These are phyloP conservation scores for Floccularia luteovirens DNA, from an alignment of 768 basidiomycete genomes.

Conservation along the genomic window DNA sequence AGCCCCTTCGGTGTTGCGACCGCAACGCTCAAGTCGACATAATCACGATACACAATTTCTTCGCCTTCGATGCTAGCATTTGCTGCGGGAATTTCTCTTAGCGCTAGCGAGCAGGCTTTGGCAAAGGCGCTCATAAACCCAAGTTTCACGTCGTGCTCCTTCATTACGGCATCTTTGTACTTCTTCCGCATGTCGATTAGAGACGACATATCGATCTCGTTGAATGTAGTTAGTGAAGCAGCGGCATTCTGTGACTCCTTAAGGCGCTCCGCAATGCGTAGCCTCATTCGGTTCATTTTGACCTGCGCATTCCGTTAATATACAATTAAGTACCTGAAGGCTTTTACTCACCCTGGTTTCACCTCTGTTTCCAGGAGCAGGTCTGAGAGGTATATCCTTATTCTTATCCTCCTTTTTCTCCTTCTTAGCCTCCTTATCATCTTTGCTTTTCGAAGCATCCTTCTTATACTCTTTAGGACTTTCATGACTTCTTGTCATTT, in stretches of 20 bases:
- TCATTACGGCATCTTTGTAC: slow-evolving; percentile 89
- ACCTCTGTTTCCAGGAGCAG: slow-evolving; percentile 46
- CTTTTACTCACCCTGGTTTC: slow-evolving; percentile 71
- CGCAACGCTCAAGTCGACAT: slow-evolving; percentile 90
- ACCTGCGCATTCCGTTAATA: slow-evolving; percentile 39
- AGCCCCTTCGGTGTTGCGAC: slow-evolving; percentile 97
- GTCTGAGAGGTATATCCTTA: slow-evolving; percentile 18
- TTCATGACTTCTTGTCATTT: slow-evolving; percentile 18
- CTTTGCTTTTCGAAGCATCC: slow-evolving; percentile 25
- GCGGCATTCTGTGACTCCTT: slow-evolving; percentile 98
- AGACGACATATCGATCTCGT: slow-evolving; percentile 99
- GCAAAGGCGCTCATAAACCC: slow-evolving; percentile 99
- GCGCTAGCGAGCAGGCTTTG: slow-evolving; percentile 72
- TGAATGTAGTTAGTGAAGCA: slow-evolving; percentile 96
- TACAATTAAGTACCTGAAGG: slow-evolving; percentile 1
- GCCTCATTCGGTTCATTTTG: slow-evolving; percentile 98
- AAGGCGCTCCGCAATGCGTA: slow-evolving; percentile 93
- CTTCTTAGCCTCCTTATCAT: slow-evolving; percentile 20
- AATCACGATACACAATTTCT: slow-evolving; percentile 88
- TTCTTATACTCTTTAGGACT: slow-evolving; percentile 21
- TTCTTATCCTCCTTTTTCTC: slow-evolving; percentile 8
- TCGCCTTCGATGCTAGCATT: slow-evolving; percentile 95
- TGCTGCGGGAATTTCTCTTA: slow-evolving; percentile 88
- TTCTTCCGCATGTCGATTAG: slow-evolving; percentile 88
- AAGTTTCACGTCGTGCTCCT: slow-evolving; percentile 91